Percentiles rank a stretch among this genome's conserved stretches.
phyloP scores from a whole-genome alignment of 78 protist species.

The Dictyostelium brefeldianum region DNA sequence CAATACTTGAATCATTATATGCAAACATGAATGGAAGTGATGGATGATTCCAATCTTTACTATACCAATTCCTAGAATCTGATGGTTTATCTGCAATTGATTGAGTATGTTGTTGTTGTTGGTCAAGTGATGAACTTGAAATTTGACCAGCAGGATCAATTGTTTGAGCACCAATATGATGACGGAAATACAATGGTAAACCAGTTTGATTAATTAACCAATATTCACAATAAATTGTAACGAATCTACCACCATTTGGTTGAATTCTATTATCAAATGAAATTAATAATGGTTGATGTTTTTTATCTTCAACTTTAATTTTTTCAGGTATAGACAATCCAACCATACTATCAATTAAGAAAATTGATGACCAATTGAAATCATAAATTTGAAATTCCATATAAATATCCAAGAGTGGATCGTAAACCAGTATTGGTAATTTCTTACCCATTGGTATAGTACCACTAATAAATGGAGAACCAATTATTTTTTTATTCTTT shows the following conservation, averaged over 20 bases:
- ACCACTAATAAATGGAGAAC: slow-evolving; percentile 53
- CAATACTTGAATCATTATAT: slow-evolving; percentile 23
- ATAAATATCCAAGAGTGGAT: slow-evolving; percentile 42
- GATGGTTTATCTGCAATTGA: neutral
- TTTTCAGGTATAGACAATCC: slow-evolving; percentile 14
- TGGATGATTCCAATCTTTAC: slow-evolving; percentile 58
- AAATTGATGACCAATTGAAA: slow-evolving; percentile 66
- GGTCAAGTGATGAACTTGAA: neutral
- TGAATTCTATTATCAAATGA: slow-evolving; percentile 66
- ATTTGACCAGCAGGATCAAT: slow-evolving; percentile 69
- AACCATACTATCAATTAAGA: slow-evolving; percentile 36
- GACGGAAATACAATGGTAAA: slow-evolving; percentile 66
- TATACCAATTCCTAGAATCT: slow-evolving; percentile 35
- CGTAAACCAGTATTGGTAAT: slow-evolving; percentile 32
- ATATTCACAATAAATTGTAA: slow-evolving; percentile 59
- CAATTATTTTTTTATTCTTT: slow-evolving; percentile 51
- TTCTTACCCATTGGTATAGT: slow-evolving; percentile 53
- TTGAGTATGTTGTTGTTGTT: neutral
- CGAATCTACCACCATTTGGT: slow-evolving; percentile 42
- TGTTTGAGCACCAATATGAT: slow-evolving; percentile 77
- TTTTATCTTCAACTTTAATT: slow-evolving; percentile 18
- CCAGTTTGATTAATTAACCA: slow-evolving; percentile 86
- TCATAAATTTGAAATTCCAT: slow-evolving; percentile 75
- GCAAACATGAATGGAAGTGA: slow-evolving; percentile 75
- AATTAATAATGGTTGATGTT: slow-evolving; percentile 41